Evolutionary conservation across 2,329 filamentous ascomycete species (phyloP), one percentile per base, ranked within the genome.

Genomic region (Cercospora nicotianae): DNA sequence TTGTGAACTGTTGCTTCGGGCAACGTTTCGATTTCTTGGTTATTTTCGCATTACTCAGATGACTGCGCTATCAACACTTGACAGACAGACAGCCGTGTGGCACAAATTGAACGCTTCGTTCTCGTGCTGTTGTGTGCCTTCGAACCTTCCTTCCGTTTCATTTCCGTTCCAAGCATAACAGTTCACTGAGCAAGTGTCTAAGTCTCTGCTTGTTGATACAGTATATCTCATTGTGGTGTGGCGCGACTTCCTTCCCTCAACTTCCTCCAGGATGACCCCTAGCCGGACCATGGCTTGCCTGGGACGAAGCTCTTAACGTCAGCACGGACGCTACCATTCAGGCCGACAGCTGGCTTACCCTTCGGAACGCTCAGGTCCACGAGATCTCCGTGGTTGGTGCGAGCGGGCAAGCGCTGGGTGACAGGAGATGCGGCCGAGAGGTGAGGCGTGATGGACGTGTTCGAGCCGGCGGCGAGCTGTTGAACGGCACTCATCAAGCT

Each of bases 351-450:
- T n/a, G 67, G 36, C 20, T 55, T 67, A 13, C 73, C 75, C 57
- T 74, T 76, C 3, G 72, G 70, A 13, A 75, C 66, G 5, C 59
- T 53, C n/a, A 75, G 51, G 20, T 73, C 69, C 53, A 74, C 31
- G 6, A 64, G 51, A 53, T 68, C 65, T n/a, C 72, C 70, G 65
- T 70, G 69, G 26, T 63, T 48, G 12, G 64, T 70, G 59, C 62
- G 48, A 39, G 72, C 63, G 2, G 72, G 67, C n/a, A 75, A 23
- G 33, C 60, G 64, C 36, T 75, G 74, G 5, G 36, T 42, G 36
- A 67, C 31, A 23, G 65, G 30, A 18, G 63, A 63, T 9, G 69
- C 45, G 6, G 45, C 20, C 0, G 20, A 13, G 5, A 51, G 10
- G 1, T 20, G 20, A 51, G 67, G 31, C 63, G 66, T 5, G 10